Conservation (phyloP, 1,139 yeast species). For the Hansenula lynferdii region DNA sequence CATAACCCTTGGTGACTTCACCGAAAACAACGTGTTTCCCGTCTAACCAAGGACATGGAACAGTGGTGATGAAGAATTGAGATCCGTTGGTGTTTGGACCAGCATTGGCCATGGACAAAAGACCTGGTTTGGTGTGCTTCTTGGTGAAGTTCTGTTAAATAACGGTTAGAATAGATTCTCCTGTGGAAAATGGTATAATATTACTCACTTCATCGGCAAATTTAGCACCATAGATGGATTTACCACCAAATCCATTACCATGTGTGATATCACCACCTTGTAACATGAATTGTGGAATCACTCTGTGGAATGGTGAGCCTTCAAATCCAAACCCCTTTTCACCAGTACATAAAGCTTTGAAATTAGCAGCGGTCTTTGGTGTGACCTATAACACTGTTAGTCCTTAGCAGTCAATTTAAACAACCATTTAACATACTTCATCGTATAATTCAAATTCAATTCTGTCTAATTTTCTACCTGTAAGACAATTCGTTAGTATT, state of each 20-base stretch:
- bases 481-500: neutral
- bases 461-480: slow-evolving; percentile 49
- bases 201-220: no score
- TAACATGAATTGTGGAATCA: slow-evolving; percentile 96
- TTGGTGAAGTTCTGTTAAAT: slow-evolving; percentile 82
- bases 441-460: slow-evolving; percentile 77
- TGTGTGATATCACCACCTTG: slow-evolving; percentile 99
- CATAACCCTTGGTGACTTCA: slow-evolving; percentile 89
- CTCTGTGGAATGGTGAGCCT: slow-evolving; percentile 95
- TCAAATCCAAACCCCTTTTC: slow-evolving; percentile 91
- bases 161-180: no score
- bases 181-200: no score
- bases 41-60: slow-evolving; percentile 94
- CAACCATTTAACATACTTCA: slow-evolving; percentile 39
- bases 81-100: slow-evolving; percentile 99
- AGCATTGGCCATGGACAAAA: slow-evolving; percentile 98
- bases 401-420: neutral
- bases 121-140: slow-evolving; percentile 89
- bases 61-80: slow-evolving; percentile 98
- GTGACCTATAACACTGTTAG: slow-evolving; percentile 35
- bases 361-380: slow-evolving; percentile 98
- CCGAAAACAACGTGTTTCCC: slow-evolving; percentile 99
- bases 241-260: slow-evolving; percentile 97
- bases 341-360: slow-evolving; percentile 95
- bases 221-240: slow-evolving; percentile 94